phyloP scores from a whole-genome alignment of 768 basidiomycete species.

The Melanogaster broomeanus region DNA sequence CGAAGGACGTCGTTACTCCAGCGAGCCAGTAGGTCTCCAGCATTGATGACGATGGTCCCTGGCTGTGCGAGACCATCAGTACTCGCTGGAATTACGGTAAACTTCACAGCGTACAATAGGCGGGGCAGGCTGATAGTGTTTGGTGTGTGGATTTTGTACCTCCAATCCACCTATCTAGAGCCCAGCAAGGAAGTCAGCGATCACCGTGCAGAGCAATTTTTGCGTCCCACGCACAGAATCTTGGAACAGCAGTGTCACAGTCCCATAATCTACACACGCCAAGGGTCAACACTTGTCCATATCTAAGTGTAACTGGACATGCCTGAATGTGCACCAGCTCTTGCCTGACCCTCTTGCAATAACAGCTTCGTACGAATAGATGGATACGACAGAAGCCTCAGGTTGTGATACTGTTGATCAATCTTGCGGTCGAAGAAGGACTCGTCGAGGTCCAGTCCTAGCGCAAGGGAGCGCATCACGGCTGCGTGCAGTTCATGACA shows the following conservation, averaged over 20 bases:
- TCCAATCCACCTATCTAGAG: constrained; percentile 77
- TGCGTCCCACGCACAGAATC: constrained; percentile 50
- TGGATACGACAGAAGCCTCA: constrained; percentile 81
- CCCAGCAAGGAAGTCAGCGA: constrained; percentile 2
- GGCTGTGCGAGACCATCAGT: constrained; percentile 45
- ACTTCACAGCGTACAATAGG: constrained; percentile 61
- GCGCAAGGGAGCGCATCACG: constrained; percentile 85
- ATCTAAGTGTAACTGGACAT: constrained; percentile 1
- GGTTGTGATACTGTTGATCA: constrained; percentile 76
- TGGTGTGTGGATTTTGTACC: constrained; percentile 79
- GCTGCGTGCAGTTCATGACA: constrained; percentile 75
- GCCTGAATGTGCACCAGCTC: constrained; percentile 85
- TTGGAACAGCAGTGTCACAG: constrained; percentile 81
- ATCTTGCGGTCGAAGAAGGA: constrained; percentile 75
- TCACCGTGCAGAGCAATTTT: background rate
- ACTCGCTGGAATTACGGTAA: background rate
- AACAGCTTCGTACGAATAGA: constrained; percentile 63
- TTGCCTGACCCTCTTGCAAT: constrained; percentile 64
- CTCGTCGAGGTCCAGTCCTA: constrained; percentile 75
- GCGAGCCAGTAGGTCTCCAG: constrained; percentile 76
- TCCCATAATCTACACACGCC: constrained; percentile 64
- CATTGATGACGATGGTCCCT: constrained; percentile 81
- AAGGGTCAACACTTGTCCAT: background rate
- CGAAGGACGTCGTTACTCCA: constrained; percentile 84
- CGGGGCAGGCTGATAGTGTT: constrained; percentile 65